phyloP scores from a whole-genome alignment of 768 basidiomycete genomes.

The Trametes elegans region DNA sequence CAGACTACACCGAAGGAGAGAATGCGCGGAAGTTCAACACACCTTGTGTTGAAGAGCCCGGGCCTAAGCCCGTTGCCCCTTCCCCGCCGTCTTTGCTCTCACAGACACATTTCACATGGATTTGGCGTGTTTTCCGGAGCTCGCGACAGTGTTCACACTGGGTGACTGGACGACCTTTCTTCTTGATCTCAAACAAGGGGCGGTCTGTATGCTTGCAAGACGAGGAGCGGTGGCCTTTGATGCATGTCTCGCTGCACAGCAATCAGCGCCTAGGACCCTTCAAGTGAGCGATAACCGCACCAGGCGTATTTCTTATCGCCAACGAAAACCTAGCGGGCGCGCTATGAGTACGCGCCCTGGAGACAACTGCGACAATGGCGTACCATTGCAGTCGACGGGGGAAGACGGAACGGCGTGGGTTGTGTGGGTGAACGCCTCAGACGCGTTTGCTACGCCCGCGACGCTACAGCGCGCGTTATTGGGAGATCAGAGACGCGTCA shows the following conservation, averaged over 20 bases:
- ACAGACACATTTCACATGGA: constrained; percentile 42
- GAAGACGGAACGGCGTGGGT: constrained; percentile 13
- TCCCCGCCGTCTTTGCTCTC: constrained; percentile 21
- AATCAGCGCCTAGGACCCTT: constrained; percentile 4
- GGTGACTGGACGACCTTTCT: constrained; percentile 56
- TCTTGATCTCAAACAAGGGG: constrained; percentile 80
- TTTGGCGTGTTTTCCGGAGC: constrained; percentile 40
- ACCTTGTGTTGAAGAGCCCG: constrained; percentile 57
- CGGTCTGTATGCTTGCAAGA: constrained; percentile 86
- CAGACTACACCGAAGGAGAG: constrained; percentile 26
- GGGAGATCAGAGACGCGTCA: constrained; percentile 30
- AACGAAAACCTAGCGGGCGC: constrained; percentile 54
- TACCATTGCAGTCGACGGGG: constrained; percentile 45
- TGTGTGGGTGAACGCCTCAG: constrained; percentile 25
- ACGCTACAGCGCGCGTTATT: constrained; percentile 54
- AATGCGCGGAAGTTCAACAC: constrained; percentile 32
- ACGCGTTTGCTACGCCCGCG: constrained; percentile 52
- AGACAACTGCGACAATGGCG: constrained; percentile 8
- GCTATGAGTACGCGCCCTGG: not conserved
- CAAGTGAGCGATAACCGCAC: constrained; percentile 35
- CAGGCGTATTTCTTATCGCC: constrained; percentile 81
- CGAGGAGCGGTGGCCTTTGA: constrained; percentile 91
- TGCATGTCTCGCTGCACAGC: constrained; percentile 75
- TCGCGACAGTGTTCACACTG: constrained; percentile 43
- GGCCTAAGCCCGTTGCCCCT: not conserved